A percentile compares a stretch with the other conserved stretches of the same genome.
Evolutionary conservation across 441 rosid species (phyloP).

Genomic region (Breynia disticha): DNA sequence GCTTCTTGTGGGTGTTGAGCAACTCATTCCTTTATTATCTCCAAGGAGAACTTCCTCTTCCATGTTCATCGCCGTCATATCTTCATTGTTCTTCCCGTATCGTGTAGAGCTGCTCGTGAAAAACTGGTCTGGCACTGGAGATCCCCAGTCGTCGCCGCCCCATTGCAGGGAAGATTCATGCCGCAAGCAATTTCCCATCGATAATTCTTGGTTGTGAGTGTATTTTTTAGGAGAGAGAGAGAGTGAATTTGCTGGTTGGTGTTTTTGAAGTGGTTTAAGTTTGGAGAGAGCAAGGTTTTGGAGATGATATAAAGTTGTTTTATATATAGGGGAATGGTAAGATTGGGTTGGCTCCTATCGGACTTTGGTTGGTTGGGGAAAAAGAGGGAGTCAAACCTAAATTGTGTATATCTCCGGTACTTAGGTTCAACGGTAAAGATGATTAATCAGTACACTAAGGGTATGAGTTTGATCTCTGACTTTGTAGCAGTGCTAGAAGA

Average conservation of each 20-base stretch:
- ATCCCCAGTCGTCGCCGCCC: slow-evolving; percentile 53
- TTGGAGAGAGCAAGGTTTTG: slow-evolving; percentile 10
- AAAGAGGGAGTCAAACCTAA: neutral
- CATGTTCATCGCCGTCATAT: neutral
- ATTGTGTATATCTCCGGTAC: too few species aligned
- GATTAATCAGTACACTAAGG: too few species aligned
- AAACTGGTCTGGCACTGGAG: slow-evolving; percentile 3
- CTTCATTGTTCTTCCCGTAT: neutral
- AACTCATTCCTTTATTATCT: neutral
- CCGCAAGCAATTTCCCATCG: slow-evolving; percentile 51
- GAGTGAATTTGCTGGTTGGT: neutral
- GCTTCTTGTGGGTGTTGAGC: slow-evolving; percentile 1
- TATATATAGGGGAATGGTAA: too few species aligned
- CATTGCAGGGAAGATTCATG: slow-evolving; percentile 29
- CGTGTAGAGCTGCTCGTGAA: neutral
- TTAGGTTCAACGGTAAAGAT: too few species aligned
- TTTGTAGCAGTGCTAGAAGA: too few species aligned
- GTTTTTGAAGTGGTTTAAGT: neutral
- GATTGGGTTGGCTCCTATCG: too few species aligned
- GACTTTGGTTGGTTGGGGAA: neutral
- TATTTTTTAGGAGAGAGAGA: too few species aligned
- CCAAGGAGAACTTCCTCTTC: slow-evolving; percentile 13
- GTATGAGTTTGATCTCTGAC: too few species aligned
- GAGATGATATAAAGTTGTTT: neutral
- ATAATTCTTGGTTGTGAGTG: neutral